Base-by-base conservation (phyloP, 2,329 filamentous ascomycete genomes). In the Fusarium paranaense region DNA sequence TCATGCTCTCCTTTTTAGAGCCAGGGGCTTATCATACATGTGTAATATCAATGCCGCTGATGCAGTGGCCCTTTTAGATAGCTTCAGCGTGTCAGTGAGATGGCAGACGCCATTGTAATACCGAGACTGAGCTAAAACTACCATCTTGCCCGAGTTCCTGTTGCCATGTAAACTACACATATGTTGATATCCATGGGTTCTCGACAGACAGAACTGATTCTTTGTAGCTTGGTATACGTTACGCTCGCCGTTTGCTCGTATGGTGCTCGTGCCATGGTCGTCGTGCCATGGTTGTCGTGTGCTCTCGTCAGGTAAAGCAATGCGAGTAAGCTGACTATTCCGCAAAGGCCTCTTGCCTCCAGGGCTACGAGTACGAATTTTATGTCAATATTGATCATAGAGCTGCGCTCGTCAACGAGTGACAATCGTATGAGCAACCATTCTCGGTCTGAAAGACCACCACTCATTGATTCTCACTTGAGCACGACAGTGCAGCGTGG, bases 1-100 rank as follows among this genome's bases (percentile, higher is more conserved):
- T 71, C 63, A 64, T 33, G 25, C 67, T 71, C 67, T 74, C 63
- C 73, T 61, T 64, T 61, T 45, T 38, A 20, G 64, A 64, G 67
- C 32, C 56, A 45, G 62, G 30, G 45, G 58, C 60, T 67, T 62
- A 62, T 30, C 54, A 64, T 71, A 61, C 38, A 71, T 64, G 71
- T 64, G 64, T 52, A 60, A 62, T 72, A 66, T 52, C 35, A 56
- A 37, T 62, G 37, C 58, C 57, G 45, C 58, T 30, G 42, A n/a
- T 30, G 38, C 27, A 18, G 38, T 61, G 64, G 47, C 32, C 47
- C 37, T 33, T 40, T 13, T 64, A 30, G 4, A 27, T 30, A 52
- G 20, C 16, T 45, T 20, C n/a, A 25, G 25, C 5, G 37, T 27
- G 27, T 40, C 27, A 16, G 30, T 54, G 22, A 54, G 6, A 56